Evolutionary conservation across 164 flowering plant species (phyloP), one percentile per base, ranked within the genome.

Genomic region (Euptelea pleiosperma): DNA sequence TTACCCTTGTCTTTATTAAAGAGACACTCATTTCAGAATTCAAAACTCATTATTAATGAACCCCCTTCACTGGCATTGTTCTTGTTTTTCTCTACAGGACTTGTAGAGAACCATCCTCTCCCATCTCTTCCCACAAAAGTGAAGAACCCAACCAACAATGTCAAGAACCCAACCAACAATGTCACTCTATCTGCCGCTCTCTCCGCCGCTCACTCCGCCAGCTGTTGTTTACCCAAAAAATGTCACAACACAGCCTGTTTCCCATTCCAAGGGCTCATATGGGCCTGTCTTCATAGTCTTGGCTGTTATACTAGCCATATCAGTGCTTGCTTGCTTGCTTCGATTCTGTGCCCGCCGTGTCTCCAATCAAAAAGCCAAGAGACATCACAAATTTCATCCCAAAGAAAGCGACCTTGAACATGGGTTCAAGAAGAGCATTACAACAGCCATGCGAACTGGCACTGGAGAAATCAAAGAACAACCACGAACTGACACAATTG

Each of bases 231-330:
- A 73, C 46, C 76, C 76, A 2, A 55, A 65, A 7, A 41, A 66
- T 2, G 61, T 50, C 47, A 35, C 59, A 21, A 14, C 64, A 25
- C 45, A 52, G 7, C 44, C 62, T 19, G 19, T 57, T 14, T 48
- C 67, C 33, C 86, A 77, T 70, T 77, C 85, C 2, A 66, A 77
- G 51, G 91, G 91, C 12, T 83, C 93, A 0, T 91, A 86, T 42
- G 92, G 87, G 48, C 76, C 87, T 0, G 96, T 91, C 6, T 87
- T 89, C 44, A 79, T 78, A 7, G 91, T 85, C 31, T 64, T 92
- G 52, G 83, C 89, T 14, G 78, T 84, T 6, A 85, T 89, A 29
- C 57, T 81, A 8, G 93, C 80, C 10, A 54, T 92, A 8, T 75
- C 89, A 5, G 87, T 74, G 24, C 35, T 83, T 26, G 89, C 95